Conservation (phyloP, 2,329 filamentous ascomycete genomes). For the Akanthomyces uredinophilus region DNA sequence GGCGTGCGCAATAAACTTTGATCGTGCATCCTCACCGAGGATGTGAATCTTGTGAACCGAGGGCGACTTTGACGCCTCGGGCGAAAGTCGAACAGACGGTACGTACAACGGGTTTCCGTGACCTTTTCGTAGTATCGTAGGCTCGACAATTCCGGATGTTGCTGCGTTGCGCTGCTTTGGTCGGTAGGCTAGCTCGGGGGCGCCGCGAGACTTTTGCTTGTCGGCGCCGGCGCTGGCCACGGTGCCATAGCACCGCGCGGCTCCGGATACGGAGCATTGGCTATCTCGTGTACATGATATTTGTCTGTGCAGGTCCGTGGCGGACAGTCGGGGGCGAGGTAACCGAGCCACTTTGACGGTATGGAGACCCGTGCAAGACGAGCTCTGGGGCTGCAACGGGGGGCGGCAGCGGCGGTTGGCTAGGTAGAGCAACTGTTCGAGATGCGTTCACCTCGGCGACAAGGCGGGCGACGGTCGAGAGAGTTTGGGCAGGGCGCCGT, state of each 20-base stretch:
- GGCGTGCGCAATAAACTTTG: constrained; percentile 37
- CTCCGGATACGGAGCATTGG: constrained; percentile 29
- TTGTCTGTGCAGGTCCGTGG: constrained; percentile 35
- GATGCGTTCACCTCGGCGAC: not conserved
- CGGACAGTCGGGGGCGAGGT: constrained; percentile 39
- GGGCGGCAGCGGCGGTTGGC: not conserved
- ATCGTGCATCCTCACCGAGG: constrained; percentile 36
- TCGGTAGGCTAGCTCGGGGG: constrained; percentile 7
- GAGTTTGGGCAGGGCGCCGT: not conserved
- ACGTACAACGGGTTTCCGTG: constrained; percentile 26
- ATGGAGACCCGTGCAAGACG: constrained; percentile 13
- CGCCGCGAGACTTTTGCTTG: constrained; percentile 14
- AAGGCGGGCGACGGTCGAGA: not conserved
- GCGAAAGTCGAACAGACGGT: constrained; percentile 32
- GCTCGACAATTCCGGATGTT: constrained; percentile 19
- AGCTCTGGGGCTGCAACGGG: constrained; percentile 2
- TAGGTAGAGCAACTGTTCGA: not conserved
- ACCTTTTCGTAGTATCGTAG: constrained; percentile 19
- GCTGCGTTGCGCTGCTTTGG: constrained; percentile 5
- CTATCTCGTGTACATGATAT: constrained; percentile 38
- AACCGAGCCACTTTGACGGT: constrained; percentile 30
- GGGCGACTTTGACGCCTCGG: constrained; percentile 27
- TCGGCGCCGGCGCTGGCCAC: constrained; percentile 23
- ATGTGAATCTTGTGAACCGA: constrained; percentile 37
- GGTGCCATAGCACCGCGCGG: constrained; percentile 30